Evolutionary conservation across 805 yeast species (phyloP).

Genomic region (Candida saitoana): DNA sequence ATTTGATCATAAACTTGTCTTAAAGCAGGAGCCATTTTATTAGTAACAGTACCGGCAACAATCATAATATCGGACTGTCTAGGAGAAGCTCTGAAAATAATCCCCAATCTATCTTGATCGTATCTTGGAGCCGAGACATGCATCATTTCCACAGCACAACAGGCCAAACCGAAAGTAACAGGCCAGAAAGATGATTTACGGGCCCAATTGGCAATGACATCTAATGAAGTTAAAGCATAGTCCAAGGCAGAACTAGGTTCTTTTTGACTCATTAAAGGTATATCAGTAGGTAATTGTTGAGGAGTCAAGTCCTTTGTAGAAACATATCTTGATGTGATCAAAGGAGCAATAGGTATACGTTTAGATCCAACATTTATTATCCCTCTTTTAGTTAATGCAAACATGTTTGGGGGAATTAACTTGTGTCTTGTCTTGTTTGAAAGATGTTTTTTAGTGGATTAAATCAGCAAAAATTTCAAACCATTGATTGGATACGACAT

Average conservation of each 20-base stretch:
- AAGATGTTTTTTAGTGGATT: constrained; percentile 6
- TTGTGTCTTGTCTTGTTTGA: neutral
- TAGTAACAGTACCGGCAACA: constrained; percentile 88
- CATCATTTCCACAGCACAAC: constrained; percentile 96
- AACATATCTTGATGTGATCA: constrained; percentile 22
- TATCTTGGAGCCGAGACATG: constrained; percentile 87
- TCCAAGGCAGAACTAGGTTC: constrained; percentile 57
- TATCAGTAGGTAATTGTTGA: constrained; percentile 55
- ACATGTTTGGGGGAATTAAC: too few species aligned
- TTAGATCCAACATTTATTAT: constrained; percentile 18
- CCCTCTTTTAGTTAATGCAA: constrained; percentile 25
- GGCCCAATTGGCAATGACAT: constrained; percentile 84
- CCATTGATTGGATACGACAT: constrained; percentile 32
- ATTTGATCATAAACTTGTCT: constrained; percentile 92
- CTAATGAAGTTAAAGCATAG: constrained; percentile 77
- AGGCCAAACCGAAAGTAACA: constrained; percentile 84
- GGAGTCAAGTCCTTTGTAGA: constrained; percentile 47
- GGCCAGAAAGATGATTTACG: constrained; percentile 93
- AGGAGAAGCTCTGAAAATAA: constrained; percentile 90
- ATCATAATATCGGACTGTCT: constrained; percentile 90
- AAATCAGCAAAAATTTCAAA: constrained; percentile 33
- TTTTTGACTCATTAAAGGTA: constrained; percentile 65
- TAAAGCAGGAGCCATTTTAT: constrained; percentile 90
- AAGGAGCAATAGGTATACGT: constrained; percentile 10
- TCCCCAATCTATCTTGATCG: constrained; percentile 89